Conservation (phyloP, 139 green algal species). For the Closterium sp. region DNA sequence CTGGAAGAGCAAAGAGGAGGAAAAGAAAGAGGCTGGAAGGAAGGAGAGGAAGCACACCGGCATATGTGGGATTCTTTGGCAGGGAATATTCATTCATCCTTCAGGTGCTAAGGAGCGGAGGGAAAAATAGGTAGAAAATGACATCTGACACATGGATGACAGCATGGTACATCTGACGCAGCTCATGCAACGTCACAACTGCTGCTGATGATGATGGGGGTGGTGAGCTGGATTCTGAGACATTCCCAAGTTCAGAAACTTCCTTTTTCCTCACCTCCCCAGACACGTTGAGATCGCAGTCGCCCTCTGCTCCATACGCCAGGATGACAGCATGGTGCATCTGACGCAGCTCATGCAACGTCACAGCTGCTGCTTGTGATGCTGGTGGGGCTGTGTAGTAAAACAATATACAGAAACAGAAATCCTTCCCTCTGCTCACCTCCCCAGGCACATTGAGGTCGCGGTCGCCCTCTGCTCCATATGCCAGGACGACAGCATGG, state of each 20-base stretch:
- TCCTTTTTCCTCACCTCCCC: conserved; percentile 64
- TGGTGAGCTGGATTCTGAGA: neutral
- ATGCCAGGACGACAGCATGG: neutral
- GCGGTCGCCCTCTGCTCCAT: no score
- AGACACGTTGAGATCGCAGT: conserved; percentile 73
- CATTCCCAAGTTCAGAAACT: no score
- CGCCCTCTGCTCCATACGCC: conserved; percentile 83
- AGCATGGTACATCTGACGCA: neutral
- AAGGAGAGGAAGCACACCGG: no score
- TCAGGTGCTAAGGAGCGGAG: no score
- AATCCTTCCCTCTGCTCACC: no score
- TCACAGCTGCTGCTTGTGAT: conserved; percentile 64
- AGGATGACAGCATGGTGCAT: conserved; percentile 84
- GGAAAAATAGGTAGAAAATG: no score
- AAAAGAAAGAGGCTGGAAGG: no score
- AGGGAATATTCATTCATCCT: no score
- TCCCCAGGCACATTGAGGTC: no score
- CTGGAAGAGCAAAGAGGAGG: neutral
- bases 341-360: conserved; percentile 66
- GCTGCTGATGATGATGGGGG: neutral
- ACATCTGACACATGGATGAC: neutral
- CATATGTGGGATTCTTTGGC: no score
- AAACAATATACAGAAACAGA: no score
- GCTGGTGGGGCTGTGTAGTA: no score
- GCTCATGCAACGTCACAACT: neutral